phyloP scores from a whole-genome alignment of 2,329 filamentous ascomycete genomes.

The Pezicula neosporulosa region DNA sequence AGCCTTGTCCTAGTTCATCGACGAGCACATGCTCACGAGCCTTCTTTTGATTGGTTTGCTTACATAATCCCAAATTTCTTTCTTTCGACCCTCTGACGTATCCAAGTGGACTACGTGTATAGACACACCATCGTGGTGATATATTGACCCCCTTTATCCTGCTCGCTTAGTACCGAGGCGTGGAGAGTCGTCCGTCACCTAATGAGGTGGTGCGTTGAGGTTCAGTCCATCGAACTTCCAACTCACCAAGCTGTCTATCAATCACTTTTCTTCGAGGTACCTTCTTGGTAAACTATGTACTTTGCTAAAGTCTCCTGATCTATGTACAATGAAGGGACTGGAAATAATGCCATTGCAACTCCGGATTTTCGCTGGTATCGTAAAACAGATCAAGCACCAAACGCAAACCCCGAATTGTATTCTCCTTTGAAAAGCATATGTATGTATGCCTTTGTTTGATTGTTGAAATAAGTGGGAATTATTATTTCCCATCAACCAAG shows the following conservation, averaged over 20 bases:
- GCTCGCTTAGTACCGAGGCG: no score
- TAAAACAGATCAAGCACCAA: conserved; percentile 1
- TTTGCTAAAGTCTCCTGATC: not conserved
- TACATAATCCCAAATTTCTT: no score
- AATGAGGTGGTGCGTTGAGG: no score
- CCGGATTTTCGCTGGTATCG: conserved; percentile 7
- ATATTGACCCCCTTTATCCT: no score
- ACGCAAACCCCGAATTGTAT: not conserved
- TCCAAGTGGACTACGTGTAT: no score
- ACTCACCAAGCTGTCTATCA: no score
- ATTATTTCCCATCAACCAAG: not conserved
- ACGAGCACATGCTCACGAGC: not conserved
- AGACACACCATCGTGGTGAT: not conserved
- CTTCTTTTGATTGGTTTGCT: not conserved
- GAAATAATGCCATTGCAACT: not conserved
- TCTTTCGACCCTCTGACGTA: no score
- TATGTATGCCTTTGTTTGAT: not conserved
- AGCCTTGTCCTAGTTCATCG: not conserved
- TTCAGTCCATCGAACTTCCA: no score
- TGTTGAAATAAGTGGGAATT: not conserved
- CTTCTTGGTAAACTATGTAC: not conserved
- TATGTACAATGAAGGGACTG: conserved; percentile 5
- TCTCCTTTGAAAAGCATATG: not conserved
- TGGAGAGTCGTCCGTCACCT: no score
- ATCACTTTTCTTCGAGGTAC: no score